Evolutionary conservation across 352 stramenopile species (phyloP), one percentile per base, ranked within the genome.

Genomic region (Pythium chondricola): DNA sequence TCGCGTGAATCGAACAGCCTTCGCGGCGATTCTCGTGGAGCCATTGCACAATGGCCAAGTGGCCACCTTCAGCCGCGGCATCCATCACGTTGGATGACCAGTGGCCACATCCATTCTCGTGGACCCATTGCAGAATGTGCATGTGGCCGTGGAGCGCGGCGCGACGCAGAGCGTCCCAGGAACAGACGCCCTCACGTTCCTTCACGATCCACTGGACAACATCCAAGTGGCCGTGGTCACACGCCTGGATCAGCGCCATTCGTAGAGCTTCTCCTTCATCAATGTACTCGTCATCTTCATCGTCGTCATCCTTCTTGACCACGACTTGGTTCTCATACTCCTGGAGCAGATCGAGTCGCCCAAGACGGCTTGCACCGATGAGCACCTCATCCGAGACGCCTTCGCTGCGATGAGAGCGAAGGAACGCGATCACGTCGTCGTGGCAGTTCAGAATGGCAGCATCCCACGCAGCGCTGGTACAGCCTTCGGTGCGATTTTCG

Each of bases 31-130:
- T 17, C 21, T 43, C 46, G 25, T 65, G 50, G n/a, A 65, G 46
- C 57, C 57, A 65, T 41, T 60, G 37, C 3, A 65, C 51, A 11
- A 65, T 61, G 30, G 46, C 57, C 31, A 65, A 40, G 31, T 61
- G 45, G n/a, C 57, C 57, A 13, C 41, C 48, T 51, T 48, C 43
- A 1, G 50, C 51, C 7, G 56, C 58, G 8, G 57, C 56, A 26
- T 61, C 48, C 52, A 66, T 61, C 30, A 56, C 43, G 40, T 58
- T 58, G 14, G 48, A 43, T 5, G 58, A 61, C 48, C 56, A 63
- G 11, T 68, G 45, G 2, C 58, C 54, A 18, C 51, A 56, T 8
- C 52, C 13, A 22, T 56, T 44, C 14, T 48, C 57, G 27, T 60
- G 57, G 4, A 65, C 51, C 52, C 57, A 67, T 29, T 56, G 6